phyloP scores from a whole-genome alignment of 768 basidiomycete species.

The Podaxis pistillaris region DNA sequence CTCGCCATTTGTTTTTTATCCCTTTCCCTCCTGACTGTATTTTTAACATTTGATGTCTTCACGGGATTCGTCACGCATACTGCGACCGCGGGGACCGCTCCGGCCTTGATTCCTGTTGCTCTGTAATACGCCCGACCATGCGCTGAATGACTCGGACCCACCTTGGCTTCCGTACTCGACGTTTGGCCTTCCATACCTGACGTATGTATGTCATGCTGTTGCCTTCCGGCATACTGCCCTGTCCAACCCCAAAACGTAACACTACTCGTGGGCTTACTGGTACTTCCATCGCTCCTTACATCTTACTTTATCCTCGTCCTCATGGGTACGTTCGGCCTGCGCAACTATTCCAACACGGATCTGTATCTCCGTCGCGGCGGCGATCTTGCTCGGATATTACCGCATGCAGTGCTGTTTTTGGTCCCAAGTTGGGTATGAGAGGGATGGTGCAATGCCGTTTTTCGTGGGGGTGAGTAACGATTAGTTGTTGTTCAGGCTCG shows the following conservation, averaged over 20 bases:
- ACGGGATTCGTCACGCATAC: neutral
- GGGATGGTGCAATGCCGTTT: constrained; percentile 70
- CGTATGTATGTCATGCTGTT: neutral
- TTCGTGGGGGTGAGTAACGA: constrained; percentile 27
- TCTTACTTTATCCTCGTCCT: neutral
- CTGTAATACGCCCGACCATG: neutral
- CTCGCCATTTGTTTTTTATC: neutral
- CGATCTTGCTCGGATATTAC: neutral
- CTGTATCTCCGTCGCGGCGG: neutral
- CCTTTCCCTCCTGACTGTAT: neutral
- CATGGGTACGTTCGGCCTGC: neutral
- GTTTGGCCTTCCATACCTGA: neutral
- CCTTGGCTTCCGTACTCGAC: neutral
- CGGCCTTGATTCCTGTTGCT: neutral
- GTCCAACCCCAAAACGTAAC: neutral
- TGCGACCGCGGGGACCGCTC: neutral
- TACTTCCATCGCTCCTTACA: neutral
- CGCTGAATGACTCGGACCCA: neutral
- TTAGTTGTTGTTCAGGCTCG: no score
- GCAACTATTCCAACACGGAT: neutral
- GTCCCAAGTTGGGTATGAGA: constrained; percentile 76
- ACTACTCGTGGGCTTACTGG: neutral
- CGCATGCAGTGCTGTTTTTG: constrained; percentile 53
- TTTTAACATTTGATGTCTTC: neutral
- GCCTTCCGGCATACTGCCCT: neutral